Base-by-base conservation (phyloP, 1,139 yeast species). In the Blastobotrys serpentis region DNA sequence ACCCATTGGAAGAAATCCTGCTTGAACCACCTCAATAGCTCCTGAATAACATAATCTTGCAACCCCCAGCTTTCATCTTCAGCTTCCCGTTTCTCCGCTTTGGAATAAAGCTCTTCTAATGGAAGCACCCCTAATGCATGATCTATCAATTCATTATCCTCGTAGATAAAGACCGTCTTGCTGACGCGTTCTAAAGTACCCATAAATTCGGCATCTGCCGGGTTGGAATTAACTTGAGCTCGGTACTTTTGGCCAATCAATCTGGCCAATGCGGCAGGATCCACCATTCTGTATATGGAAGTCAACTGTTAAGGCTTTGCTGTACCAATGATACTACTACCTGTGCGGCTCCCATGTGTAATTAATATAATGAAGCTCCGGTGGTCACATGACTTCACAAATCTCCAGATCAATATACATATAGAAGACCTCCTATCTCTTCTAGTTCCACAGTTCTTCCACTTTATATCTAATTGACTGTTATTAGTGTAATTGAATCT, bases 1-100 rank as follows among this genome's bases (percentile, higher is more conserved):
- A 87, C 82, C 98, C 98, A 90, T 33, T 69, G 72, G 69, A 92
- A 90, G 69, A 87, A 89, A 42, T 79, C 82, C 44, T 82, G 72
- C 59, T 88, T 89, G 69, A 84, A 90, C 80, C 94, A 90, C 40
- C 53, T 57, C 32, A 90, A 71, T 16, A 86, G 65, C 56, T 82
- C 92, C 53, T 74, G 72, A 0, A 89, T 90, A 6, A 90, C 59
- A 39, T 76, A 72, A 62, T 90, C 98, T 48, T 84, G 82, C 57
- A 83, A 79, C 8, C 79, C 79, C 55, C 69, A 72, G 16, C 48
- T 50, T 8, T 37, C 52, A 34, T 66, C 67, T 2, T 63, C 65
- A 10, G 58, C 63, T 2, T 64, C 62, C 42, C 71, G 62, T 10
- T 54, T 56, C 41, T 72, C 77, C 0, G 79, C 77, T 6, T 63